Conservation (phyloP, 75 land plant genomes). For the Gnetum montanum region DNA sequence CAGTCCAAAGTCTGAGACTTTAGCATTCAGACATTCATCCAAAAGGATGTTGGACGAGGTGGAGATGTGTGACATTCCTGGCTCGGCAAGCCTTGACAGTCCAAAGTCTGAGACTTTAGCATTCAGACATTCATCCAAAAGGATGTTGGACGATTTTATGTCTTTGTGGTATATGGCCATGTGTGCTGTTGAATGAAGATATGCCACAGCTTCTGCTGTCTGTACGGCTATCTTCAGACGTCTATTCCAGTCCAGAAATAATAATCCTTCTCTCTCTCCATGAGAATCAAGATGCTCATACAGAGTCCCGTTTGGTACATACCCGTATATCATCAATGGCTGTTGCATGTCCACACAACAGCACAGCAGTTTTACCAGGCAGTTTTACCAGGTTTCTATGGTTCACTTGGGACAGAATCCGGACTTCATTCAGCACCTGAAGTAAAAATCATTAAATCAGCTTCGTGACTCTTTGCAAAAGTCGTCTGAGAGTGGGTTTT, state of each 20-base stretch:
- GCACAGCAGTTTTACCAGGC: conserved; percentile 49
- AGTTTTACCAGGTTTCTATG: conserved; percentile 51
- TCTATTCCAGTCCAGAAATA: conserved; percentile 21
- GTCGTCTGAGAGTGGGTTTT: no score
- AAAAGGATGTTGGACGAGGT: conserved; percentile 64
- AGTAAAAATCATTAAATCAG: no score
- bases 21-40: conserved; percentile 25
- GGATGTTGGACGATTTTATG: conserved; percentile 59
- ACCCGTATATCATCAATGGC: conserved; percentile 61
- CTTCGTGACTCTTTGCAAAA: no score
- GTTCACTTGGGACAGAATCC: conserved; percentile 53
- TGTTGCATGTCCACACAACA: conserved; percentile 57
- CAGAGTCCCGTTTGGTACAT: conserved; percentile 50
- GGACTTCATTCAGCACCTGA: conserved; percentile 69
- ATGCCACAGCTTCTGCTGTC: conserved; percentile 49
- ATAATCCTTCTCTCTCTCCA: neutral
- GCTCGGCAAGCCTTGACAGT: conserved; percentile 13
- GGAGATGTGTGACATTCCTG: conserved; percentile 23
- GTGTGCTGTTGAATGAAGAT: conserved; percentile 42
- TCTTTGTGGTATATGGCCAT: conserved; percentile 61
- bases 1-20: conserved; percentile 27
- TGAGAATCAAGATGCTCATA: conserved; percentile 35
- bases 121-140: conserved; percentile 34
- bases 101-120: conserved; percentile 30
- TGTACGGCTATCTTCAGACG: conserved; percentile 36